Percentiles rank a stretch among this genome's conserved stretches.
These are phyloP conservation scores for Guyanaporus albipodus DNA, from an alignment of 768 basidiomycete species.

Conservation along the genomic window DNA sequence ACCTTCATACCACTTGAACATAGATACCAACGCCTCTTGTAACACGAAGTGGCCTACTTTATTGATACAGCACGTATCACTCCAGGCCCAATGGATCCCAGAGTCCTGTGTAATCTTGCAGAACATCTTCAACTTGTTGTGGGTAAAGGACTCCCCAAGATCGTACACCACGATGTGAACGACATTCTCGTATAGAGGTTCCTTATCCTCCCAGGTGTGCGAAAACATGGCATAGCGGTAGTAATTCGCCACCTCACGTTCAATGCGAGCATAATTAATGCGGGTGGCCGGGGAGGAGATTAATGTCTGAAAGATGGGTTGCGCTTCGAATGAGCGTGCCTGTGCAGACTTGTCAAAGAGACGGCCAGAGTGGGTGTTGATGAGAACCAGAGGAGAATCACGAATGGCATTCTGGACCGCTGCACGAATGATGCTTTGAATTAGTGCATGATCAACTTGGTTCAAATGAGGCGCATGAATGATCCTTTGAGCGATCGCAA, in stretches of 20 bases:
- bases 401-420: background rate
- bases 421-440: background rate
- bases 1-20: background rate
- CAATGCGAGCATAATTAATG: background rate
- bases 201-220: background rate
- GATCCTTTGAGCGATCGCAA: no score
- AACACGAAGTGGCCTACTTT: background rate
- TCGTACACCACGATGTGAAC: background rate
- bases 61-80: background rate
- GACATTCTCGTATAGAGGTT: background rate
- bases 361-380: background rate
- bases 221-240: background rate
- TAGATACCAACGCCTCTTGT: background rate
- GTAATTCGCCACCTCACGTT: background rate
- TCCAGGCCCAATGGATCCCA: background rate
- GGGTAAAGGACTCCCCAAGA: background rate
- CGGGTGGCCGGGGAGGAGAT: background rate
- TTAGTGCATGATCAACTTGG: no score
- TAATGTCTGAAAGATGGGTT: background rate
- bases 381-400: background rate
- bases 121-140: background rate
- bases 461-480: background rate
- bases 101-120: background rate
- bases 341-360: background rate
- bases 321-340: background rate